Conservation (phyloP, 306 rosid species). For the Lablab purpureus region DNA sequence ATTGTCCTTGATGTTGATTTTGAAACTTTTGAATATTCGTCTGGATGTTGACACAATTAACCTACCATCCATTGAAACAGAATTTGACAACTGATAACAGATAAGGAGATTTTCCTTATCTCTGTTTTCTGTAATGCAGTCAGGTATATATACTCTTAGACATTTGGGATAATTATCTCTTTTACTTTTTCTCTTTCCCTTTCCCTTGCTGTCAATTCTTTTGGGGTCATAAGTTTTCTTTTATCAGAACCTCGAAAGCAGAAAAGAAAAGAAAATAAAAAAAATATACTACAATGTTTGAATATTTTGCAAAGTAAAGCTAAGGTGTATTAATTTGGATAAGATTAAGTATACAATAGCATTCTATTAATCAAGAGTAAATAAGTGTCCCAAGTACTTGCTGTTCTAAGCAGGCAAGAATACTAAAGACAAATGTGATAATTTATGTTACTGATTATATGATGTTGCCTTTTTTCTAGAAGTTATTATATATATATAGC, state of each 20-base stretch:
- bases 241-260: neutral
- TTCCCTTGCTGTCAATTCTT: neutral
- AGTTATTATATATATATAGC: neutral
- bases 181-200: neutral
- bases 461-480: neutral
- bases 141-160: neutral
- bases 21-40: too few relatives aligned
- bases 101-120: neutral
- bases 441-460: neutral
- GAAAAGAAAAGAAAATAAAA: neutral
- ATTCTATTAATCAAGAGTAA: neutral
- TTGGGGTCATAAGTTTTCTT: neutral
- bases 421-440: neutral
- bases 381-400: too few relatives aligned
- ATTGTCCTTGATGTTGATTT: neutral
- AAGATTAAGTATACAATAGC: neutral
- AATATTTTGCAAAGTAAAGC: neutral
- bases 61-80: neutral
- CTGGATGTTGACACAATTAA: neutral
- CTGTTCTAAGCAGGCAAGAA: too few relatives aligned
- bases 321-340: neutral
- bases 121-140: slow-evolving; percentile 8
- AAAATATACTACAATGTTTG: neutral
- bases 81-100: neutral
- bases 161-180: neutral